phyloP scores from a whole-genome alignment of 768 basidiomycete species.

The Phlegmacium glaucopus region DNA sequence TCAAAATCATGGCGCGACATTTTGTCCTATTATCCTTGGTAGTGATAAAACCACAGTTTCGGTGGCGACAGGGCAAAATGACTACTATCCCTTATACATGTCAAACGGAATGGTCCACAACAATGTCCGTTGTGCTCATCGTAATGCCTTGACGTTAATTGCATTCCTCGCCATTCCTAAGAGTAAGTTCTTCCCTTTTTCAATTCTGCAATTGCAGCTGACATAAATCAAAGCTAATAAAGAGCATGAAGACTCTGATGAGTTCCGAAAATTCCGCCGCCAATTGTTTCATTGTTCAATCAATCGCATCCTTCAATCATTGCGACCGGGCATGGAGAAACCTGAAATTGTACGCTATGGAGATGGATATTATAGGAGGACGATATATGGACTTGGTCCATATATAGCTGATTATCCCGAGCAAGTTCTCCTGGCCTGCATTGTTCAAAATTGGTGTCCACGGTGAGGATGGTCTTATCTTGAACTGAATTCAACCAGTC shows the following conservation, averaged over 20 bases:
- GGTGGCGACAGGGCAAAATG: conserved; percentile 34
- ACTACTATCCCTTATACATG: conserved; percentile 34
- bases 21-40: conserved; percentile 29
- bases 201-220: too few relatives aligned
- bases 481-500: background rate
- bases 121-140: conserved; percentile 24
- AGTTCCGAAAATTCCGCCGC: conserved; percentile 15
- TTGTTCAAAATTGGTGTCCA: conserved; percentile 22
- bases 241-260: background rate
- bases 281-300: conserved; percentile 19
- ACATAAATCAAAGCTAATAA: background rate
- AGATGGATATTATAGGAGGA: conserved; percentile 27
- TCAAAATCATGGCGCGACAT: conserved; percentile 26
- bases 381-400: conserved; percentile 25
- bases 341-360: conserved; percentile 22
- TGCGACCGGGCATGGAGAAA: conserved; percentile 9
- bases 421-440: conserved; percentile 21
- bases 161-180: conserved; percentile 35
- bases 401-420: conserved; percentile 36
- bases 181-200: too few relatives aligned
- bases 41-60: conserved; percentile 43
- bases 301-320: conserved; percentile 5
- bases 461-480: conserved; percentile 2
- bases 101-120: conserved; percentile 28
- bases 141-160: conserved; percentile 23